phyloP scores from a whole-genome alignment of 768 basidiomycete species.

The Hydnum rufescens region DNA sequence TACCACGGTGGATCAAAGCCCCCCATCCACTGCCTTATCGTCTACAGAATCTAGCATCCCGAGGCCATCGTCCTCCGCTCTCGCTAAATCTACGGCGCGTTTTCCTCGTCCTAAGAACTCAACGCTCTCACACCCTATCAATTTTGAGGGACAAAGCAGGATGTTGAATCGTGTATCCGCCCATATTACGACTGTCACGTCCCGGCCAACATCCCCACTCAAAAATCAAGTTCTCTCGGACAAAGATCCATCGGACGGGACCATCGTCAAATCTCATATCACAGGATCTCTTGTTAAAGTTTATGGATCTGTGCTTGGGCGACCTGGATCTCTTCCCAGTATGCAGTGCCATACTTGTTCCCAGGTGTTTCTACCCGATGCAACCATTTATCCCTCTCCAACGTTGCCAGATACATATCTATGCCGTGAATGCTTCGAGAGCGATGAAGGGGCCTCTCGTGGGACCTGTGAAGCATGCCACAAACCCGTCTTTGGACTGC shows the following conservation, averaged over 20 bases:
- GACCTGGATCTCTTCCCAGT: slow-evolving; percentile 48
- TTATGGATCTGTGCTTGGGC: slow-evolving; percentile 67
- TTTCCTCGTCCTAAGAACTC: too few relatives aligned
- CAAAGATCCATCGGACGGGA: slow-evolving; percentile 29
- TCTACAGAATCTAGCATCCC: not conserved
- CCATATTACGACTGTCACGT: slow-evolving; percentile 12
- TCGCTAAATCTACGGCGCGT: too few relatives aligned
- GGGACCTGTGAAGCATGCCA: slow-evolving; percentile 49
- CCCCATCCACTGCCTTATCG: not conserved
- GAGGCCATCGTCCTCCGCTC: too few relatives aligned
- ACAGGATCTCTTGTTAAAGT: slow-evolving; percentile 51
- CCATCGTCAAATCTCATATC: slow-evolving; percentile 33
- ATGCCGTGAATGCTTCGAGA: slow-evolving; percentile 49
- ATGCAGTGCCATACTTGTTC: slow-evolving; percentile 51
- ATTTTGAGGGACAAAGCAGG: too few relatives aligned
- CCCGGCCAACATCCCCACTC: slow-evolving; percentile 34
- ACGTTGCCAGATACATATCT: slow-evolving; percentile 32
- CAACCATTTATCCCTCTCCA: slow-evolving; percentile 54
- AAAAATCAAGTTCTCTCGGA: slow-evolving; percentile 22
- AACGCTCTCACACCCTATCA: too few relatives aligned
- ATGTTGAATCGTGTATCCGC: too few relatives aligned
- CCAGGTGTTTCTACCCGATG: slow-evolving; percentile 51
- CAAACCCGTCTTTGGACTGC: slow-evolving; percentile 42
- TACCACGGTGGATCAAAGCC: not conserved
- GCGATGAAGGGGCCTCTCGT: slow-evolving; percentile 51